Conservation (phyloP, 106 monocot genomes). For the Vanilla planifolia region DNA sequence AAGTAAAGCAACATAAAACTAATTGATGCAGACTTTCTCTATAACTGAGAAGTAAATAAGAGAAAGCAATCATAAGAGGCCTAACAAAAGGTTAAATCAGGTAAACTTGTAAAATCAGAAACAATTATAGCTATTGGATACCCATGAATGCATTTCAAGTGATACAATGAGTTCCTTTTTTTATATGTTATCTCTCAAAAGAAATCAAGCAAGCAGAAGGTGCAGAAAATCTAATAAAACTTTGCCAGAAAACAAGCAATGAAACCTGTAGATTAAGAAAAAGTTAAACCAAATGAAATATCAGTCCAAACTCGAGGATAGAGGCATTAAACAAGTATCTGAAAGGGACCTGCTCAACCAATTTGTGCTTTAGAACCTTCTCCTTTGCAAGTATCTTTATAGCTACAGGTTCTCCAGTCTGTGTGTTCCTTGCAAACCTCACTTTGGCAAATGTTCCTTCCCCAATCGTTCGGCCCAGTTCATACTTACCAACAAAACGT, state of each 20-base stretch:
- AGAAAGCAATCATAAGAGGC: background rate
- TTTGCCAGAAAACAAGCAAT: no score
- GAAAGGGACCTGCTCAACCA: conserved; percentile 75
- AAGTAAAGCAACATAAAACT: background rate
- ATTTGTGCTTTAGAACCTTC: conserved; percentile 88
- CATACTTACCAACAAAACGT: conserved; percentile 76
- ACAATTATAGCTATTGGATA: no score
- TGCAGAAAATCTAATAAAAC: no score
- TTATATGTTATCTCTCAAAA: no score
- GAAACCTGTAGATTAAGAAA: no score
- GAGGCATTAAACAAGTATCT: no score
- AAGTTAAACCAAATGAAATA: no score
- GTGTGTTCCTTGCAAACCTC: conserved; percentile 70
- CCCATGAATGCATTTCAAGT: no score
- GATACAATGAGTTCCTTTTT: no score
- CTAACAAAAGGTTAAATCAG: background rate
- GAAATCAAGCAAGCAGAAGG: no score
- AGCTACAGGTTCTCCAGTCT: conserved; percentile 71
- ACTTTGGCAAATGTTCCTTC: conserved; percentile 94
- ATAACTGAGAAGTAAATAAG: background rate
- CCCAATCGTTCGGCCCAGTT: conserved; percentile 84
- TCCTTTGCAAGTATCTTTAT: conserved; percentile 87
- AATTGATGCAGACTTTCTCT: background rate
- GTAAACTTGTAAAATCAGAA: no score
- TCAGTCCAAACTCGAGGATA: no score